These are phyloP conservation scores for Kazachstania psychrophila DNA, from an alignment of 805 yeast genomes.

Conservation along the genomic window DNA sequence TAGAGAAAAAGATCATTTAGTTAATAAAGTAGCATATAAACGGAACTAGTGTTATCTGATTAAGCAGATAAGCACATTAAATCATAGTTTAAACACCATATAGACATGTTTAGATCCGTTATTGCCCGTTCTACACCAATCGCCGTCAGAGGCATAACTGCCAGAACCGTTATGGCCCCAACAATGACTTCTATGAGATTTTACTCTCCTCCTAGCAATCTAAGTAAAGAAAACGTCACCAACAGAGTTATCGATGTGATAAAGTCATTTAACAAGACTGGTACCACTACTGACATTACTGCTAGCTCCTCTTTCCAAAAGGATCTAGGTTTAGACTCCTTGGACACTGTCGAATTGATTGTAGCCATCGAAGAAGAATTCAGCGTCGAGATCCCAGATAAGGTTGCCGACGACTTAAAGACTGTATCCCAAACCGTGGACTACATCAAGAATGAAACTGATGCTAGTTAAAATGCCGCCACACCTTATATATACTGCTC, in stretches of 20 bases:
- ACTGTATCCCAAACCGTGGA: conserved; percentile 88
- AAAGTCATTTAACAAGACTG: conserved; percentile 50
- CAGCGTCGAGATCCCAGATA: conserved; percentile 76
- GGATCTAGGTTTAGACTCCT: conserved; percentile 62
- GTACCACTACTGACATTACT: conserved; percentile 34
- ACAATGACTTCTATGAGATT: neutral
- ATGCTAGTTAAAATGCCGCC: neutral
- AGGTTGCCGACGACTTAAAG: conserved; percentile 85
- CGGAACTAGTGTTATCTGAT: too few species aligned
- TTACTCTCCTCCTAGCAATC: conserved; percentile 15
- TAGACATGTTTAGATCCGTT: conserved; percentile 1
- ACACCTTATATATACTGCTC: too few species aligned
- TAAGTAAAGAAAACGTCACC: conserved; percentile 70
- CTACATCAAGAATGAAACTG: conserved; percentile 39
- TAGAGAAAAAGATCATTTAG: too few species aligned
- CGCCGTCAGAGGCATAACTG: neutral
- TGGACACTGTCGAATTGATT: conserved; percentile 89
- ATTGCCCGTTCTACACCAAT: neutral
- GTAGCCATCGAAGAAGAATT: conserved; percentile 93
- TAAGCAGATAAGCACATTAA: too few species aligned
- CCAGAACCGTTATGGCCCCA: neutral
- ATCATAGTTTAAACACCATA: too few species aligned
- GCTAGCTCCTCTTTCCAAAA: conserved; percentile 41
- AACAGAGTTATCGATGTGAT: conserved; percentile 73
- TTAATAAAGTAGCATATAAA: too few species aligned